Conservation (phyloP, 108 stramenopile genomes). For the Skeletonema tropicum region DNA sequence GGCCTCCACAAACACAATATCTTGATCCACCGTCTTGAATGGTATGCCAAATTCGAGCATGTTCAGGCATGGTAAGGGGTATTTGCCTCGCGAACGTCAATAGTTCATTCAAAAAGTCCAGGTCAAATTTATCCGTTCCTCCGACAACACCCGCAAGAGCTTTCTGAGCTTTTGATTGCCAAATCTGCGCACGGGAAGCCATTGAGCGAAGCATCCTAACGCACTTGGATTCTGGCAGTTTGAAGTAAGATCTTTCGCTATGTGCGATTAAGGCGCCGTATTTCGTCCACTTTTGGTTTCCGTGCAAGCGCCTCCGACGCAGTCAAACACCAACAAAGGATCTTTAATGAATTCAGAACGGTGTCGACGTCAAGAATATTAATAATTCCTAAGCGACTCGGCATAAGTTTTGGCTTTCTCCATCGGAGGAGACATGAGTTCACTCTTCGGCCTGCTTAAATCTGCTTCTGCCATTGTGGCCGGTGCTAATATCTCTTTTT, state of each 20-base stretch:
- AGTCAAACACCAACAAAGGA: conserved; percentile 68
- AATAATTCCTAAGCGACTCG: conserved; percentile 55
- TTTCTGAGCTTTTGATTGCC: conserved; percentile 64
- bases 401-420: conserved; percentile 50
- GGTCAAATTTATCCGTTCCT: conserved; percentile 48
- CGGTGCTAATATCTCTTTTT: conserved; percentile 59
- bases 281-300: conserved; percentile 58
- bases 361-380: conserved; percentile 56
- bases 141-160: conserved; percentile 60
- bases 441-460: conserved; percentile 46
- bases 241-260: conserved; percentile 43
- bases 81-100: conserved; percentile 41
- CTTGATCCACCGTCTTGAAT: conserved; percentile 71
- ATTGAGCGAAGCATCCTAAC: conserved; percentile 66
- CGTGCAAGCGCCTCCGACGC: conserved; percentile 51
- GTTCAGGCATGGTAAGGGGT: conserved; percentile 59
- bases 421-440: conserved; percentile 51
- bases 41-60: conserved; percentile 46
- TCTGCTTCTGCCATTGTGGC: conserved; percentile 48
- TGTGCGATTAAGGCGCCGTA: conserved; percentile 54
- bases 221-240: conserved; percentile 73
- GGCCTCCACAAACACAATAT: conserved; percentile 78
- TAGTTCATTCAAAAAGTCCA: conserved; percentile 56
- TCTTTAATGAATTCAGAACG: conserved; percentile 61
- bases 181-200: conserved; percentile 52